Conservation (phyloP, 2,329 filamentous ascomycete species). For the Exophiala spinifera region DNA sequence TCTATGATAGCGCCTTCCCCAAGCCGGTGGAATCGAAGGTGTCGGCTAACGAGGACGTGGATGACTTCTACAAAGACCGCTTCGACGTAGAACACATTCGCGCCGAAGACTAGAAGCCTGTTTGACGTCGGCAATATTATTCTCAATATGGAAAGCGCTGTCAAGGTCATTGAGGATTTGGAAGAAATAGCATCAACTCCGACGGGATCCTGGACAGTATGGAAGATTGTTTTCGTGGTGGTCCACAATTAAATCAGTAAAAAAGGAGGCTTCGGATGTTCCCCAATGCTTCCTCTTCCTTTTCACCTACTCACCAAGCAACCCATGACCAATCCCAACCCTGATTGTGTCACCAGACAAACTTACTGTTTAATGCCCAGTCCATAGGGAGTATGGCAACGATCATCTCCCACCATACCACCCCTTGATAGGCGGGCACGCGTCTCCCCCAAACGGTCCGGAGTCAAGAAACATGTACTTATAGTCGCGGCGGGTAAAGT, state of each 20-base stretch:
- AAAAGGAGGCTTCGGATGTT: no score
- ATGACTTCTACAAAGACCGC: conserved; percentile 9
- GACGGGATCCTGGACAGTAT: no score
- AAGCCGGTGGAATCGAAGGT: no score
- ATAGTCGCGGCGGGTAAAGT: conserved; percentile 6
- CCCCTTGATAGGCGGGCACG: conserved; percentile 1
- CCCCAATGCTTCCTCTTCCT: no score
- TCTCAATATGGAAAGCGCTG: conserved; percentile 9
- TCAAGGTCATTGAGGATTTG: conserved; percentile 11
- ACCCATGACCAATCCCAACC: no score
- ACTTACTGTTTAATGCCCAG: no score
- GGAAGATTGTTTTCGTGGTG: no score
- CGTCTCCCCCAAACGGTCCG: conserved; percentile 4
- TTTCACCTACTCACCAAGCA: no score
- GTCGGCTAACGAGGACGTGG: conserved; percentile 6
- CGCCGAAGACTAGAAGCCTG: conserved; percentile 11
- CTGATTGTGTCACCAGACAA: no score
- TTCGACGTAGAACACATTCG: conserved; percentile 12
- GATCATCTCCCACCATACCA: background rate
- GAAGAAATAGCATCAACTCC: background rate
- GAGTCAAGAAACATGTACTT: conserved; percentile 18
- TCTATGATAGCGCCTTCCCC: no score
- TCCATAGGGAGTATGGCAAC: no score
- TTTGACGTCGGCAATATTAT: conserved; percentile 17
- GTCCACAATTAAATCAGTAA: no score